phyloP scores from a whole-genome alignment of 352 stramenopile species.

The Pythium myriotylum region DNA sequence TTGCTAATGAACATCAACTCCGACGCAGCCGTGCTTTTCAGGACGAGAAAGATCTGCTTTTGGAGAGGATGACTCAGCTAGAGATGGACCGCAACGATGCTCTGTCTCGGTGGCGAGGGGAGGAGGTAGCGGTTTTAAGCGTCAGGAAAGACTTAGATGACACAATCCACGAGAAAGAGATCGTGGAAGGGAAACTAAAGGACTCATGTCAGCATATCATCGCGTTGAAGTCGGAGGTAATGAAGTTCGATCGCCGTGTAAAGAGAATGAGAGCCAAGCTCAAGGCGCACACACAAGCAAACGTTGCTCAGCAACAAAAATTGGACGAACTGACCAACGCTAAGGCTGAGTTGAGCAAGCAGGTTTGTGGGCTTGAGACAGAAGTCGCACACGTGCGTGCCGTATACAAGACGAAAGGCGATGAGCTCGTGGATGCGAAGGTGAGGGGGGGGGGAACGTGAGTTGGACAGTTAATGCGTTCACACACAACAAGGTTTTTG shows the following conservation, averaged over 20 bases:
- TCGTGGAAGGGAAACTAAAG: conserved; percentile 27
- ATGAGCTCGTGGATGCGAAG: conserved; percentile 5
- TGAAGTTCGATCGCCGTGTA: conserved; percentile 26
- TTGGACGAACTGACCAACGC: conserved; percentile 32
- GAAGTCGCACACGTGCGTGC: conserved; percentile 28
- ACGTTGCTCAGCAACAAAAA: conserved; percentile 21
- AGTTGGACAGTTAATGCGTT: too few relatives aligned
- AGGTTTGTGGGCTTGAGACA: conserved; percentile 30
- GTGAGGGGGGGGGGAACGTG: conserved; percentile 5
- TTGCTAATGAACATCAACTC: conserved; percentile 28
- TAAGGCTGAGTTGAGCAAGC: conserved; percentile 31
- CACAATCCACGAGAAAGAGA: conserved; percentile 9
- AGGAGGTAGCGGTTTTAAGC: conserved; percentile 26
- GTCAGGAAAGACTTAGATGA: conserved; percentile 12
- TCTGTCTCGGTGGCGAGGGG: conserved; percentile 31
- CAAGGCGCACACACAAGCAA: conserved; percentile 18
- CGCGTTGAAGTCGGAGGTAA: conserved; percentile 38
- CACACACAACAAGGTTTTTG: neutral
- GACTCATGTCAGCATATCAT: conserved; percentile 52
- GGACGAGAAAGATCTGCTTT: conserved; percentile 30
- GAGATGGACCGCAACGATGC: conserved; percentile 41
- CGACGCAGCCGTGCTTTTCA: conserved; percentile 27
- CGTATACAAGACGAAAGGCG: conserved; percentile 11
- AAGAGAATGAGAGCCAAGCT: conserved; percentile 24
- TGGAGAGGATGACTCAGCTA: conserved; percentile 40